Evolutionary conservation across 2,329 filamentous ascomycete species (phyloP), one percentile per base, ranked within the genome.

Genomic region (Onygenales sp.): DNA sequence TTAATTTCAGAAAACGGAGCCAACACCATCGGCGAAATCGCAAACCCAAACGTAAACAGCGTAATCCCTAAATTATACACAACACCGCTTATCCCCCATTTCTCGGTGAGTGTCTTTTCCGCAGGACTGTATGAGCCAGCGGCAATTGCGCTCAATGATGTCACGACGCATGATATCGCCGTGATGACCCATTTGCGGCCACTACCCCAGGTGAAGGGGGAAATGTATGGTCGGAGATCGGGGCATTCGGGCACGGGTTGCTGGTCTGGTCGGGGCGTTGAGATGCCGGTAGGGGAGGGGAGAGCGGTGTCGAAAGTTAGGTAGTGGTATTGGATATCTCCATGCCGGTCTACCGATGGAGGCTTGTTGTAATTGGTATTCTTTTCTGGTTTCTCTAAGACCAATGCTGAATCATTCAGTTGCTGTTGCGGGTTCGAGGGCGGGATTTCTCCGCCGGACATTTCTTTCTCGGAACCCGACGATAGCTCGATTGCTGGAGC

Each of bases 1-100:
- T 93, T 89, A 65, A 94, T 85, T 70, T 96, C 91, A 0, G 85
- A 89, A 59, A 95, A 85, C 0, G 91, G 91, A 0, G 91, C 91
- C 0, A 95, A 78, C 0, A 89, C 77, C 90, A 96, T 95, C 0
- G 91, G 91, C 0, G 88, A 86, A 27, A 90, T 69, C 0, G 80
- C 89, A 60, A 95, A 95, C 3, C 91, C 90, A 36, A 78, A 63
- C 45, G 88, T 93, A 68, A 93, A 96, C 0, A 82, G 80, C 0
- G 90, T 94, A 56, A 95, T 87, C 36, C 89, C 89, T 1, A 83
- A 75, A 5, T 86, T 73, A n/a, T 84, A 79, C 1, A 83, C 83
- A n/a, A 86, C 76, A 8, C 75, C 72, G 41, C 82, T 84, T 0
- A 88, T 75, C 3, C 78, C 68, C 71, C 87, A 88, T 63, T 87